Evolutionary conservation across 176 grass and related monocot species (phyloP).

Genomic region (Tillandsia fasciculata): DNA sequence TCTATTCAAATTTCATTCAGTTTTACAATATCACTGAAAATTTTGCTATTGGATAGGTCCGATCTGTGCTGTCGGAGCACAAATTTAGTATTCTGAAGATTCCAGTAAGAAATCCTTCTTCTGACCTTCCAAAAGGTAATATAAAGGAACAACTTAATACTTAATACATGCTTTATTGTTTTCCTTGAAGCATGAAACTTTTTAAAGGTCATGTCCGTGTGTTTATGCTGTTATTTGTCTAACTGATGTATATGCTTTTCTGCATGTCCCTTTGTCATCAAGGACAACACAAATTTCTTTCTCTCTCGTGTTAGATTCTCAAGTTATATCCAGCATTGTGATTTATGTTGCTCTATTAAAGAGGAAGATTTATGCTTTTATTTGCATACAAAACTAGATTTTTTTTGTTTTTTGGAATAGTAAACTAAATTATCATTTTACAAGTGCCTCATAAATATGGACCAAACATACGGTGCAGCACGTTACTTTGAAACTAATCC

Average conservation of each 20-base stretch:
- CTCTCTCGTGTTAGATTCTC: neutral
- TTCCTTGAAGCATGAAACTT: too few relatives aligned
- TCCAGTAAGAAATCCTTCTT: slow-evolving; percentile 44
- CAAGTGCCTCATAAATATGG: neutral
- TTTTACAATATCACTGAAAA: neutral
- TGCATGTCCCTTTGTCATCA: too few relatives aligned
- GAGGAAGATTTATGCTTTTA: neutral
- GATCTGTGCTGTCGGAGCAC: slow-evolving; percentile 36
- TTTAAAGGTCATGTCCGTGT: too few relatives aligned
- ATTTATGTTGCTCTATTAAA: neutral
- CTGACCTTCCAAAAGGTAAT: slow-evolving; percentile 60
- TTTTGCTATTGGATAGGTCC: slow-evolving; percentile 36
- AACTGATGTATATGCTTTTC: too few relatives aligned
- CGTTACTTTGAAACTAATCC: too few relatives aligned
- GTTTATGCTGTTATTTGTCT: too few relatives aligned
- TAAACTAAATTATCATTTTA: too few relatives aligned
- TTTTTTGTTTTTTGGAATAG: too few relatives aligned
- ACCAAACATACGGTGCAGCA: neutral
- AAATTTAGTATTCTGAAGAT: slow-evolving; percentile 61
- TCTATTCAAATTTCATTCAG: neutral
- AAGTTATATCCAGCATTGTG: neutral
- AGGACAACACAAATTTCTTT: too few relatives aligned
- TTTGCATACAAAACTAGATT: too few relatives aligned
- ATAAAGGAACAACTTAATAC: slow-evolving; percentile 5
- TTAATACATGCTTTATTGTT: neutral